A percentile compares a stretch with the other conserved stretches of the same genome.
phyloP scores from a whole-genome alignment of 352 stramenopile genomes.

The Globisporangium cystogenes region DNA sequence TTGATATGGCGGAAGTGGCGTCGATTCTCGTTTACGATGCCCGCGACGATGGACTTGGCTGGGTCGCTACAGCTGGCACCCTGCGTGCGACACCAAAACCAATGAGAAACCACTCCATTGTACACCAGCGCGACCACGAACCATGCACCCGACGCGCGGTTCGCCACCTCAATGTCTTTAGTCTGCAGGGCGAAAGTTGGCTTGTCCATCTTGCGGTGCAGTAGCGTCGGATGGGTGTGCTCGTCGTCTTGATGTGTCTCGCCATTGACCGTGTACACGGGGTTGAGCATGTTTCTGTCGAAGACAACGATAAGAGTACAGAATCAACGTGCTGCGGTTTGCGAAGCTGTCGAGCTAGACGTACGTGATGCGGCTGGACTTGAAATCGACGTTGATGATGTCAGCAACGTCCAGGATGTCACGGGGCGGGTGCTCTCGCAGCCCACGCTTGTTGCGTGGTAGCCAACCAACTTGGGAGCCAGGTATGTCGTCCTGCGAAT shows the following conservation, averaged over 20 bases:
- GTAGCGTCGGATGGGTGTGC: slow-evolving; percentile 32
- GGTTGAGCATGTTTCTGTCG: slow-evolving; percentile 66
- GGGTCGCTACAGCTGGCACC: slow-evolving; percentile 47
- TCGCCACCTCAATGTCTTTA: slow-evolving; percentile 42
- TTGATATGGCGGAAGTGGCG: slow-evolving; percentile 58
- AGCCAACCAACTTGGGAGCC: slow-evolving; percentile 51
- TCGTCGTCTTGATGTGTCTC: slow-evolving; percentile 47
- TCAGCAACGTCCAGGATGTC: slow-evolving; percentile 59
- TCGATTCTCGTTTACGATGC: slow-evolving; percentile 53
- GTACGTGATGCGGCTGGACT: slow-evolving; percentile 67
- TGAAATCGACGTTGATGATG: slow-evolving; percentile 70
- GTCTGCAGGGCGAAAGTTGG: slow-evolving; percentile 46
- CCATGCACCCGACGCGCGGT: not conserved
- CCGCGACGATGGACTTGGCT: slow-evolving; percentile 43
- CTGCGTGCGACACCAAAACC: not conserved
- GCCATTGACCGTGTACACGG: slow-evolving; percentile 69
- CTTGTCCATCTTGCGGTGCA: slow-evolving; percentile 50
- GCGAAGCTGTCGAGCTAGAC: not conserved
- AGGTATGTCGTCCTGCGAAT: slow-evolving; percentile 45
- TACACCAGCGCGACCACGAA: no score
- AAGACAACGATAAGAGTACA: no score
- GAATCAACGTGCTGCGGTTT: no score
- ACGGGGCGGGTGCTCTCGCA: slow-evolving; percentile 48
- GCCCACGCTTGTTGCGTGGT: slow-evolving; percentile 38
- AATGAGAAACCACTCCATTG: no score